Percentiles rank a stretch among this genome's conserved stretches.
phyloP scores from a whole-genome alignment of 169 alveolate species.

The Theileria orientalis region DNA sequence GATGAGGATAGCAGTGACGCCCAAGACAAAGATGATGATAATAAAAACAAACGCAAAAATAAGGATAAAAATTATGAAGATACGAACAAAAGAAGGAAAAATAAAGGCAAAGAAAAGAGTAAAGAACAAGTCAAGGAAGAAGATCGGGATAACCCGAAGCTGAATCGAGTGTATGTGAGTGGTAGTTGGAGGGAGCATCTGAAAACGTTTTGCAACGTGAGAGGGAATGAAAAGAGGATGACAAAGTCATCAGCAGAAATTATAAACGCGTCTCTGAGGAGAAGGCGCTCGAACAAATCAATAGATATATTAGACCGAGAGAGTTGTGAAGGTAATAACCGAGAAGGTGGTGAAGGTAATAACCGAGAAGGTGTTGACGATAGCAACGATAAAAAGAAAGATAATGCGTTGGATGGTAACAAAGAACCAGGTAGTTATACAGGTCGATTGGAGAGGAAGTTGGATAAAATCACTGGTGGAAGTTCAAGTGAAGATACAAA shows the following conservation, averaged over 20 bases:
- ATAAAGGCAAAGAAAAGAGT: too few relatives aligned
- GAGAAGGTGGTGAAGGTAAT: background rate
- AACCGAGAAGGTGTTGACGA: background rate
- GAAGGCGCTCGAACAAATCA: background rate
- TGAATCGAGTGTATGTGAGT: conserved; percentile 1
- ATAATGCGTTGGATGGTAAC: too few relatives aligned
- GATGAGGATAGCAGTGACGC: background rate
- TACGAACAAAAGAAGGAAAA: too few relatives aligned
- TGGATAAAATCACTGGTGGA: too few relatives aligned
- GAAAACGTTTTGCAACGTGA: background rate
- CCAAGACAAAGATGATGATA: too few relatives aligned
- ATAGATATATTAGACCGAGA: background rate
- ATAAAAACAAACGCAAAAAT: too few relatives aligned
- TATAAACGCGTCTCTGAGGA: background rate
- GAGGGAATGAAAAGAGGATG: background rate
- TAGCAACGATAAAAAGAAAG: background rate
- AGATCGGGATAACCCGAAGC: background rate
- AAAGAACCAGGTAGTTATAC: too few relatives aligned
- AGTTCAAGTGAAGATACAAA: too few relatives aligned
- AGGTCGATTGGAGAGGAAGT: too few relatives aligned
- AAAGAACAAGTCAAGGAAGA: too few relatives aligned
- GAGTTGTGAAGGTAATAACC: background rate
- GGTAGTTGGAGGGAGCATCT: conserved; percentile 10
- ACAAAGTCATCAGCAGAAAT: conserved; percentile 3
- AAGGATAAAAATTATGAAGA: too few relatives aligned